Conservation (phyloP, 495 filamentous ascomycete genomes). For the Lophiostoma macrostomum region DNA sequence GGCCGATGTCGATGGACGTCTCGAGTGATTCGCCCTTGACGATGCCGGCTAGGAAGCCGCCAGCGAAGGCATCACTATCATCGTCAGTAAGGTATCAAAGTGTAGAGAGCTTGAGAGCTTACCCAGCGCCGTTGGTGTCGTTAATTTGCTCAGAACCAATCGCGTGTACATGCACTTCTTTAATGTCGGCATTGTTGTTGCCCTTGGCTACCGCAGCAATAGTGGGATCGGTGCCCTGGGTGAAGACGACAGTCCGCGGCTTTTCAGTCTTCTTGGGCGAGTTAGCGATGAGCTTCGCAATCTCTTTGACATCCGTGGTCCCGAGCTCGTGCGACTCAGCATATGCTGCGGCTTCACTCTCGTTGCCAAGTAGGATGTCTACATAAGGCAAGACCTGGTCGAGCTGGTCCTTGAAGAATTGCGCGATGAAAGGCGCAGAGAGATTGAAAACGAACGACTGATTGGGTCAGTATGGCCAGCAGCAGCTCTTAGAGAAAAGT, state of each 20-base stretch:
- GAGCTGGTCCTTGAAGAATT: constrained; percentile 96
- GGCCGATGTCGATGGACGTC: constrained; percentile 77
- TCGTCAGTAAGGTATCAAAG: not conserved
- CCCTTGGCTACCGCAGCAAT: constrained; percentile 65
- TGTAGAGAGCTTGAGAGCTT: constrained; percentile 29
- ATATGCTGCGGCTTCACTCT: constrained; percentile 86
- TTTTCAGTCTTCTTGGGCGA: constrained; percentile 86
- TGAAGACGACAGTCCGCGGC: constrained; percentile 80
- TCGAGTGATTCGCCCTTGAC: constrained; percentile 77
- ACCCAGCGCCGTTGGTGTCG: constrained; percentile 95
- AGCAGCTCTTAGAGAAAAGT: constrained; percentile 1
- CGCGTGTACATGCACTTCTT: constrained; percentile 74
- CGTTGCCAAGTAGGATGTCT: constrained; percentile 96
- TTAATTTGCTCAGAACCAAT: constrained; percentile 73
- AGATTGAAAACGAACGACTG: constrained; percentile 82
- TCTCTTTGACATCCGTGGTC: constrained; percentile 77
- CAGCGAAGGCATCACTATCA: constrained; percentile 85
- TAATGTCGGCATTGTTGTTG: constrained; percentile 62
- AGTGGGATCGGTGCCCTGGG: constrained; percentile 88
- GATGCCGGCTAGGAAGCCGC: constrained; percentile 85
- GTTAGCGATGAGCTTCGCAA: constrained; percentile 78
- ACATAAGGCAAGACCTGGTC: constrained; percentile 82
- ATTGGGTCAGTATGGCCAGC: not conserved
- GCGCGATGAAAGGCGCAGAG: constrained; percentile 89
- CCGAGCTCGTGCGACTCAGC: constrained; percentile 68